Base-by-base conservation (phyloP, 352 stramenopile species). In the Hyaloperonospora arabidopsidis region DNA sequence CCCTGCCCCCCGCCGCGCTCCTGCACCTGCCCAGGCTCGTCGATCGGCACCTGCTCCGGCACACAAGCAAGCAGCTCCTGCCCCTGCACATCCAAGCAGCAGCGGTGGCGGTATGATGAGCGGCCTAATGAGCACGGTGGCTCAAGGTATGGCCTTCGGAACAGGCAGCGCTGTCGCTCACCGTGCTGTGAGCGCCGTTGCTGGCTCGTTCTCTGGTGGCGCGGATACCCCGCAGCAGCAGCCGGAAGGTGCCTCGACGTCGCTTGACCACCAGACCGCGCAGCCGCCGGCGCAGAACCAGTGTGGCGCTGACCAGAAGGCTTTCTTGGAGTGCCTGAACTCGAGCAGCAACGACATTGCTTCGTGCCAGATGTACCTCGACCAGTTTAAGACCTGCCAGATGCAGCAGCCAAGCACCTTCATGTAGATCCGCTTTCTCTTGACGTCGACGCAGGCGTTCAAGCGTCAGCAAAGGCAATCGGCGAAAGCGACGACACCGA, bases 71-170 rank as follows among this genome's bases (percentile, higher is more conserved):
- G 57, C 72, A 5, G 72, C 79, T 0, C 73, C 77, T 29, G 50
- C 79, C 23, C 78, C 81, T 38, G 75, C 72, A 1, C 77, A 76
- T 15, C 65, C 64, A 40, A 76, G 76, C 59, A 64, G 70, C 57
- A 67, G 71, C 57, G 67, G 75, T 35, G 80, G 81, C 45, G 74
- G 79, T 52, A 98, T 98, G 91, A 86, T 98, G 58, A 76, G 86
- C 36, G 94, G 94, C 34, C 94, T 98, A 63, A 96, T 96, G 69
- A 84, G 86, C 58, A 98, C 93, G 29, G 96, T 98, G 59, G 93
- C 89, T 19, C 86, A 97, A 74, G 96, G 96, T 57, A 98, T 98
- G 89, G 95, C 95, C n/a, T 98, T 98, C 69, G 96, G 96, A 65
- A 98, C 92, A 46, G 96, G 96, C 60, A 97, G 85, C 49, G 92